Evolutionary conservation across 208 protist species (phyloP), one percentile per base, ranked within the genome.

Genomic region (Acanthamoeba lenticulata): DNA sequence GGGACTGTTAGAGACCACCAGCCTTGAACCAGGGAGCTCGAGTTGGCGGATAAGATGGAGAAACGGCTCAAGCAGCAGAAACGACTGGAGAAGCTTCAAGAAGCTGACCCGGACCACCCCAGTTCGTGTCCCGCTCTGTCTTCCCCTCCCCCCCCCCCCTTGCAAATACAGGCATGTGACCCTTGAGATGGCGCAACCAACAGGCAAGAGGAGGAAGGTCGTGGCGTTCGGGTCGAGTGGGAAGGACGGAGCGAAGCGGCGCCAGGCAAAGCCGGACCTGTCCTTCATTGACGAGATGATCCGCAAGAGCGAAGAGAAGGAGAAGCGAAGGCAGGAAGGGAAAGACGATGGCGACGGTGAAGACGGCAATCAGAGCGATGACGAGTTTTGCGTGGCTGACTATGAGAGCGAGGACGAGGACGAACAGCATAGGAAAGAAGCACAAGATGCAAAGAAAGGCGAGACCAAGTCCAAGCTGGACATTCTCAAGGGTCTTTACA

Each of bases 321-420:
- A 90, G 81, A 96, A 3, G 85, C 96, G 3, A 93, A 94, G 38
- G 94, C 92, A 47, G 79, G 90, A 34, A 47, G 96, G 15, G 47
- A 67, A 92, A 60, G 67, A 90, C 13, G 96, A 97, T 19, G 96
- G 97, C 5, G 93, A 88, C 2, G 60, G 95, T 40, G 42, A 36
- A 0, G 79, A 60, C 45, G 79, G 32, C 79, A 65, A 45, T 1
- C 57, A 44, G 15, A 94, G 72, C 27, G 91, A 88, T 38, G 89
- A 93, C 34, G 89, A 93, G 36, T 93, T 93, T 40, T 93, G 89
- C 55, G 24, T 93, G 29, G 89, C 57, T 36, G 89, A 93, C 1
- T 93, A 89, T 44, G 52, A 85, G 57, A 94, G 79, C 60, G 90
- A 88, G 29, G 94, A 79, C 44, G 65, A 93, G 29, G 94, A 93